Evolutionary conservation across 495 filamentous ascomycete species (phyloP).

Genomic region (Annulohypoxylon nitens): DNA sequence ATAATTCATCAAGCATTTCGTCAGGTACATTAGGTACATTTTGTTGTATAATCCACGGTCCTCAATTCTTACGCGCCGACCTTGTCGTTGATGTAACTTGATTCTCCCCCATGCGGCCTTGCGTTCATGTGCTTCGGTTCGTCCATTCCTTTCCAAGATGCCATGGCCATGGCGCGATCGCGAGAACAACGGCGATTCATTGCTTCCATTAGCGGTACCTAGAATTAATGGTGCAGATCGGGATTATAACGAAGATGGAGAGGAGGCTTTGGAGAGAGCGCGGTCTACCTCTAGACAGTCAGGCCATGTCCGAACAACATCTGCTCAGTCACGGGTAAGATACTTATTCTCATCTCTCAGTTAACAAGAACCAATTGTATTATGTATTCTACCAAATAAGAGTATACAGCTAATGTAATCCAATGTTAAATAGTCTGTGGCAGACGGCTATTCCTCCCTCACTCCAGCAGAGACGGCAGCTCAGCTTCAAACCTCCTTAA

Average conservation of each 20-base stretch:
- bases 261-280: slow-evolving; percentile 48
- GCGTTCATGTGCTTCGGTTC: slow-evolving; percentile 36
- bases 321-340: slow-evolving; percentile 62
- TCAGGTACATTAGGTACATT: slow-evolving; percentile 13
- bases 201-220: slow-evolving; percentile 54
- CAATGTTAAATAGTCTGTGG: slow-evolving; percentile 53
- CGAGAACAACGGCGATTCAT: slow-evolving; percentile 53
- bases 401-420: slow-evolving; percentile 25
- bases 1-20: slow-evolving; percentile 35
- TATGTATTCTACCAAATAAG: neutral
- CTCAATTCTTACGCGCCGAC: slow-evolving; percentile 17
- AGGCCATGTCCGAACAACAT: slow-evolving; percentile 56
- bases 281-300: slow-evolving; percentile 52
- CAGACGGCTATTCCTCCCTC: slow-evolving; percentile 70
- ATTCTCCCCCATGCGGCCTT: slow-evolving; percentile 44
- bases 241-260: slow-evolving; percentile 45
- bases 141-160: slow-evolving; percentile 49
- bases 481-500: slow-evolving; percentile 84
- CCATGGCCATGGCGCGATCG: slow-evolving; percentile 56
- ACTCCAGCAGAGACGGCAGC: slow-evolving; percentile 81
- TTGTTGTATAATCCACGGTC: slow-evolving; percentile 23
- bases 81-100: slow-evolving; percentile 36
- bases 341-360: slow-evolving; percentile 3
- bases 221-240: slow-evolving; percentile 49
- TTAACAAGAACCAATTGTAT: neutral